These are phyloP conservation scores for Gyromitra esculenta DNA, from an alignment of 2,329 filamentous ascomycete species.

Conservation along the genomic window DNA sequence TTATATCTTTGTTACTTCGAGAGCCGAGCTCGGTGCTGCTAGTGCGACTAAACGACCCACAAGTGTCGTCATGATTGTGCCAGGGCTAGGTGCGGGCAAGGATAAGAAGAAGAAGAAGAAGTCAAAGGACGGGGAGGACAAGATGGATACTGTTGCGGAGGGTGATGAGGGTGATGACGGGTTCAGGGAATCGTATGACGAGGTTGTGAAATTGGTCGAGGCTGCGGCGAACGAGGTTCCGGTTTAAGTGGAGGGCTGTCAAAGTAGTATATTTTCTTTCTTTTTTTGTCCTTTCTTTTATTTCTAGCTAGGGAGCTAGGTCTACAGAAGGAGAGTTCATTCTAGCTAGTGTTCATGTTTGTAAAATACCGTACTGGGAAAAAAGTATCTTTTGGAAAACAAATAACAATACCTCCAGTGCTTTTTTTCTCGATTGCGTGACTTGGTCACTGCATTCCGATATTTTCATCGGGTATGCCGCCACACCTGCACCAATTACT, in stretches of 20 bases:
- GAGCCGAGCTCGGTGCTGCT: conserved; percentile 91
- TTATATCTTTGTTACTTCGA: conserved; percentile 92
- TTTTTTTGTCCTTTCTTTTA: conserved; percentile 7
- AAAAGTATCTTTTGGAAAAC: conserved; percentile 18
- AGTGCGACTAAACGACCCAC: conserved; percentile 96
- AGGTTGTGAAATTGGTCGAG: conserved; percentile 69
- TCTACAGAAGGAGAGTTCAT: conserved; percentile 26
- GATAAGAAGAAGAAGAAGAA: conserved; percentile 61
- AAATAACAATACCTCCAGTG: not conserved
- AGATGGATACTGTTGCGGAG: conserved; percentile 60
- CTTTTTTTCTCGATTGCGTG: not conserved
- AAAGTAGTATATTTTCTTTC: conserved; percentile 13
- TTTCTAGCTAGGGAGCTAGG: conserved; percentile 8
- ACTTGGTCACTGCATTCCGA: not conserved
- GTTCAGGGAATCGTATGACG: conserved; percentile 72
- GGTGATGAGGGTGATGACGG: conserved; percentile 66
- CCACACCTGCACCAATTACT: not conserved
- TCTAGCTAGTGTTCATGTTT: conserved; percentile 21
- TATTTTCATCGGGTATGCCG: not conserved
- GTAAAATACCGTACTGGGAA: conserved; percentile 39
- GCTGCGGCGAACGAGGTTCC: conserved; percentile 69
- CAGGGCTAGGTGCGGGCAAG: conserved; percentile 63
- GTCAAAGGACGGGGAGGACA: conserved; percentile 63
- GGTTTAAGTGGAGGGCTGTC: conserved; percentile 28
- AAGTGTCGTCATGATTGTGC: conserved; percentile 89